Conservation (phyloP, 2,329 filamentous ascomycete genomes). For the Myriosclerotinia scirpicola region DNA sequence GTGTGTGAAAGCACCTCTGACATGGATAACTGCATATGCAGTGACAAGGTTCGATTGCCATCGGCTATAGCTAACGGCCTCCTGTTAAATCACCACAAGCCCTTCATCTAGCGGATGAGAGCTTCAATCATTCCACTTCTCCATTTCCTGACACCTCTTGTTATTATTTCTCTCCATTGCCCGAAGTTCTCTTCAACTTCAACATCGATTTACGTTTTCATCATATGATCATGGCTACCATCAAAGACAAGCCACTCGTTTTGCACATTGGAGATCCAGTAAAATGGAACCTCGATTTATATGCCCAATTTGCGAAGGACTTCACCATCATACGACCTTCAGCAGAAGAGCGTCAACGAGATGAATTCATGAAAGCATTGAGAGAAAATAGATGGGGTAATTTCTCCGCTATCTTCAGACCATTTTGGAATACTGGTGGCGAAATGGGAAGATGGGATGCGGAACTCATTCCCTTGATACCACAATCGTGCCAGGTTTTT, state of each 20-base stretch:
- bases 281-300: conserved; percentile 38
- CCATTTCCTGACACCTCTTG: not conserved
- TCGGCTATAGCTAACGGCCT: not conserved
- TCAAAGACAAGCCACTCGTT: conserved; percentile 34
- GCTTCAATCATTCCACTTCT: not conserved
- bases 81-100: not conserved
- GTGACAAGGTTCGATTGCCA: conserved; percentile 2
- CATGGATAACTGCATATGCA: conserved; percentile 16
- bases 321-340: conserved; percentile 51
- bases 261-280: conserved; percentile 41
- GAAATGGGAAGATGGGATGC: conserved; percentile 65
- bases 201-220: not conserved
- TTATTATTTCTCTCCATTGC: not conserved
- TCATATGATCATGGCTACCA: not conserved
- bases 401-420: conserved; percentile 53
- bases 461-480: conserved; percentile 57
- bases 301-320: conserved; percentile 44
- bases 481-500: conserved; percentile 54
- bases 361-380: conserved; percentile 51
- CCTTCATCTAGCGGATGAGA: not conserved
- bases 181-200: not conserved
- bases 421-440: conserved; percentile 64
- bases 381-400: conserved; percentile 54
- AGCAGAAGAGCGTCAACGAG: conserved; percentile 51
- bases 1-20: not conserved